Evolutionary conservation across 2,329 filamentous ascomycete species (phyloP).

Genomic region (Phoma sp.): DNA sequence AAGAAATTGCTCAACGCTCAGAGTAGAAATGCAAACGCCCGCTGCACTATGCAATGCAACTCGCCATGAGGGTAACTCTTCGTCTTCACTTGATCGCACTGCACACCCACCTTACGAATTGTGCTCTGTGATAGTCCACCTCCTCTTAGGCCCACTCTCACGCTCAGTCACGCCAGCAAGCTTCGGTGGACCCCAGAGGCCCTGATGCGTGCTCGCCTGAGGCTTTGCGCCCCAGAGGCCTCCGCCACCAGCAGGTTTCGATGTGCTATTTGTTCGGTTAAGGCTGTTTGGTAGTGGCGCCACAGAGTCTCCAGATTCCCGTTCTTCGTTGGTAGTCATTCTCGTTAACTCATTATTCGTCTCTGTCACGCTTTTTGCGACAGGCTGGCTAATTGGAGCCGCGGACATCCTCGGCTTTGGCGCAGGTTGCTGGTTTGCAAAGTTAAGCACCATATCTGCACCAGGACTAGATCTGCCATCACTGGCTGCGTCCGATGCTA

Average conservation of each 20-base stretch:
- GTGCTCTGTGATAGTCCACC: conserved; percentile 53
- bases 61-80: neutral
- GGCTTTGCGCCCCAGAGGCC: conserved; percentile 40
- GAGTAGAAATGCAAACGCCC: neutral
- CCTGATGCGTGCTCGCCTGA: conserved; percentile 34
- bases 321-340: conserved; percentile 37
- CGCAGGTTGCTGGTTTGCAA: conserved; percentile 35
- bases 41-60: neutral
- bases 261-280: conserved; percentile 24
- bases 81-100: neutral
- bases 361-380: conserved; percentile 14
- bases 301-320: conserved; percentile 40
- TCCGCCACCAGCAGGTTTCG: conserved; percentile 7
- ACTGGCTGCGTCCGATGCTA: conserved; percentile 24
- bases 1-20: conserved; percentile 10
- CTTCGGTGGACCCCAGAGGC: conserved; percentile 55
- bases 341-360: conserved; percentile 14
- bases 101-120: conserved; percentile 25
- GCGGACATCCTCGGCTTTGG: conserved; percentile 16
- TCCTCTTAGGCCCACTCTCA: conserved; percentile 50
- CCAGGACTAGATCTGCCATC: conserved; percentile 36
- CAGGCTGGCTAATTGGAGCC: conserved; percentile 10
- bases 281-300: conserved; percentile 36
- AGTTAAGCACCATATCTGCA: conserved; percentile 46
- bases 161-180: conserved; percentile 47